A percentile compares a stretch with the other conserved stretches of the same genome.
phyloP scores from a whole-genome alignment of 495 filamentous ascomycete genomes.

The Podospora appendiculata region DNA sequence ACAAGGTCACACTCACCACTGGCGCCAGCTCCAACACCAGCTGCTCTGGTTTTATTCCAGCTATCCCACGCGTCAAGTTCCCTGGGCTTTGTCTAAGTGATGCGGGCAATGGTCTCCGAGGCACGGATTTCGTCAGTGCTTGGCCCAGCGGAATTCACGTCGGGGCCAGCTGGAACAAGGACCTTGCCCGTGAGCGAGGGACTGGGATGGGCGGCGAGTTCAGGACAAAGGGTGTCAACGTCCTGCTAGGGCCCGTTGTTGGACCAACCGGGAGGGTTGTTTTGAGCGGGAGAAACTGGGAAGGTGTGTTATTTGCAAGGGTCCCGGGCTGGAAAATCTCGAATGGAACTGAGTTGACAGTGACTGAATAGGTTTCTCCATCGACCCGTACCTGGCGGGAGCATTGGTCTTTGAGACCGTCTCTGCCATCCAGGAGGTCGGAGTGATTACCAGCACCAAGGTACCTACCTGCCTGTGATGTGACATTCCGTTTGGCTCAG shows the following conservation, averaged over 20 bases:
- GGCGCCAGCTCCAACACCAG: slow-evolving; percentile 34
- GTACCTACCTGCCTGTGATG: slow-evolving; percentile 33
- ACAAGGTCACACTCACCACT: slow-evolving; percentile 43
- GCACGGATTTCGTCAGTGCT: slow-evolving; percentile 52
- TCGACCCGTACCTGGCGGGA: slow-evolving; percentile 44
- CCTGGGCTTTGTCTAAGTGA: slow-evolving; percentile 58
- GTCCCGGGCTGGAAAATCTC: too few species aligned
- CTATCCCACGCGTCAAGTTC: slow-evolving; percentile 50
- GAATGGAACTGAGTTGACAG: too few species aligned
- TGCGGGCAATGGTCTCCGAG: slow-evolving; percentile 53
- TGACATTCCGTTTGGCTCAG: too few species aligned
- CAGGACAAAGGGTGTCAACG: slow-evolving; percentile 55
- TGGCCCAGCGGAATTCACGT: slow-evolving; percentile 51
- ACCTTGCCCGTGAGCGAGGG: slow-evolving; percentile 41
- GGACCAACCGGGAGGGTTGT: slow-evolving; percentile 47
- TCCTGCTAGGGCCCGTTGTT: slow-evolving; percentile 59
- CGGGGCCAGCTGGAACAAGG: slow-evolving; percentile 51
- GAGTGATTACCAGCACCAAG: slow-evolving; percentile 48
- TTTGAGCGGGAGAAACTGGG: slow-evolving; percentile 52
- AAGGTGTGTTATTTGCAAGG: slow-evolving; percentile 27
- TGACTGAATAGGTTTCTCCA: slow-evolving; percentile 30
- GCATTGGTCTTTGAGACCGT: slow-evolving; percentile 38
- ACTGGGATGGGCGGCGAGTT: slow-evolving; percentile 51
- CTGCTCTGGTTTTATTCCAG: slow-evolving; percentile 45
- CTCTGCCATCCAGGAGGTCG: slow-evolving; percentile 41